Evolutionary conservation across 345 rosid genomes (phyloP).

Genomic region (Salix arbutifolia): DNA sequence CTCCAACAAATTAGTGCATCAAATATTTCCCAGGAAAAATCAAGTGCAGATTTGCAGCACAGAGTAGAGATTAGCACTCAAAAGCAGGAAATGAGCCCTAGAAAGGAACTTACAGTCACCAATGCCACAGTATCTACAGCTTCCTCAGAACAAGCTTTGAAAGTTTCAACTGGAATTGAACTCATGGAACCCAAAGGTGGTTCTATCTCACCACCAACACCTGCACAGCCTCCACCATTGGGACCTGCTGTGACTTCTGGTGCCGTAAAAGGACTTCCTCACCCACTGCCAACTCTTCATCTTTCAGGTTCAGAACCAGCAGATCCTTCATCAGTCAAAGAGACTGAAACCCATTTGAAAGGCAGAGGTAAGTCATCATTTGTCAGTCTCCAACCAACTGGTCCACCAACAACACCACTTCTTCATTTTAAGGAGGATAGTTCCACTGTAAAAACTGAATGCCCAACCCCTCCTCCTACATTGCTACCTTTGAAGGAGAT

Average conservation of each 20-base stretch:
- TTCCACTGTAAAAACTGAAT: background rate
- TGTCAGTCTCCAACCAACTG: background rate
- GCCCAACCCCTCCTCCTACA: constrained; percentile 18
- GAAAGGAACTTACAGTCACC: constrained; percentile 17
- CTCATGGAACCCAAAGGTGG: constrained; percentile 20
- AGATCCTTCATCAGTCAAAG: constrained; percentile 9
- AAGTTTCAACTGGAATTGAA: constrained; percentile 12
- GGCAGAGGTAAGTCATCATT: constrained; percentile 12
- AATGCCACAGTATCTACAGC: constrained; percentile 14
- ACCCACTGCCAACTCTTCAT: constrained; percentile 24
- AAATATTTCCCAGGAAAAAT: constrained; percentile 40
- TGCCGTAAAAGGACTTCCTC: constrained; percentile 3
- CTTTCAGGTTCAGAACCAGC: constrained; percentile 11
- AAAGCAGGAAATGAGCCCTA: constrained; percentile 37
- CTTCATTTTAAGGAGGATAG: constrained; percentile 1
- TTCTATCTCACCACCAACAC: constrained; percentile 27
- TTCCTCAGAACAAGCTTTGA: constrained; percentile 11
- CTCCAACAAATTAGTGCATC: constrained; percentile 71
- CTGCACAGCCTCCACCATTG: constrained; percentile 29
- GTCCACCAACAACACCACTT: constrained; percentile 9
- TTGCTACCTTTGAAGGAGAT: constrained; percentile 8
- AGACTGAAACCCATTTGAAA: constrained; percentile 11
- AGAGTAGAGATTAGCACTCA: constrained; percentile 33
- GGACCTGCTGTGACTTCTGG: constrained; percentile 17
- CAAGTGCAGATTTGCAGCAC: constrained; percentile 31